Percentiles rank a stretch among this genome's conserved stretches.
Evolutionary conservation across 495 filamentous ascomycete genomes (phyloP).

Genomic region (Neurospora hispaniola): DNA sequence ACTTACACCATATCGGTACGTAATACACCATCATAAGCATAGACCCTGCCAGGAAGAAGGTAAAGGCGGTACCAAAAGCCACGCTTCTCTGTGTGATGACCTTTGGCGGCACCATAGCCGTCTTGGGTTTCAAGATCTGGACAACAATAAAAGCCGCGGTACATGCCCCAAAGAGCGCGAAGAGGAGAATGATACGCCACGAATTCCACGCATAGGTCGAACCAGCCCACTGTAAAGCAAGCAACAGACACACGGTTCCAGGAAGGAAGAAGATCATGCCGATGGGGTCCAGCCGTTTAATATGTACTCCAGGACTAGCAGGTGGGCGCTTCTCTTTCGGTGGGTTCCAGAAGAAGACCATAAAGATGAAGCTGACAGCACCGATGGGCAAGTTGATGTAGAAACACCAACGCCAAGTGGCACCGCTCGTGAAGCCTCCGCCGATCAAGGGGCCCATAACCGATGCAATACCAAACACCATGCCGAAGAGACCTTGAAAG

Average conservation of each 20-base stretch:
- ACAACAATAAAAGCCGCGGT: slow-evolving; percentile 50
- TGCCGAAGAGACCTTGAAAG: slow-evolving; percentile 44
- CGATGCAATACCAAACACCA: slow-evolving; percentile 42
- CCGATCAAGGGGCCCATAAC: slow-evolving; percentile 39
- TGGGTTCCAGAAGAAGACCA: slow-evolving; percentile 38
- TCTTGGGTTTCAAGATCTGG: slow-evolving; percentile 57
- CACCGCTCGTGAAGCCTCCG: slow-evolving; percentile 36
- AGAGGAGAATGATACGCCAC: slow-evolving; percentile 56
- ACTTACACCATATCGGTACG: slow-evolving; percentile 67
- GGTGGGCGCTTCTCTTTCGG: slow-evolving; percentile 24
- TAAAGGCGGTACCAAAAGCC: slow-evolving; percentile 48
- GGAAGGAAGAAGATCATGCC: slow-evolving; percentile 67
- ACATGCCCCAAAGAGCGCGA: slow-evolving; percentile 55
- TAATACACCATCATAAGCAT: slow-evolving; percentile 64
- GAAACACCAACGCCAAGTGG: slow-evolving; percentile 50
- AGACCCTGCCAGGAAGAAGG: slow-evolving; percentile 46
- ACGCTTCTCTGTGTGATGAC: slow-evolving; percentile 67
- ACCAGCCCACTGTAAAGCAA: slow-evolving; percentile 83
- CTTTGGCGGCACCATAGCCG: slow-evolving; percentile 65
- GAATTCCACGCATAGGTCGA: slow-evolving; percentile 56
- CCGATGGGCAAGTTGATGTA: slow-evolving; percentile 56
- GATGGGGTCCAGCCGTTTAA: slow-evolving; percentile 53
- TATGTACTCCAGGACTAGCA: slow-evolving; percentile 28
- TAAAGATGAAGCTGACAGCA: slow-evolving; percentile 35
- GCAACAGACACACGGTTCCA: slow-evolving; percentile 55